Conservation (phyloP, 1,284 basidiomycete species). For the Tilletia walkeri region DNA sequence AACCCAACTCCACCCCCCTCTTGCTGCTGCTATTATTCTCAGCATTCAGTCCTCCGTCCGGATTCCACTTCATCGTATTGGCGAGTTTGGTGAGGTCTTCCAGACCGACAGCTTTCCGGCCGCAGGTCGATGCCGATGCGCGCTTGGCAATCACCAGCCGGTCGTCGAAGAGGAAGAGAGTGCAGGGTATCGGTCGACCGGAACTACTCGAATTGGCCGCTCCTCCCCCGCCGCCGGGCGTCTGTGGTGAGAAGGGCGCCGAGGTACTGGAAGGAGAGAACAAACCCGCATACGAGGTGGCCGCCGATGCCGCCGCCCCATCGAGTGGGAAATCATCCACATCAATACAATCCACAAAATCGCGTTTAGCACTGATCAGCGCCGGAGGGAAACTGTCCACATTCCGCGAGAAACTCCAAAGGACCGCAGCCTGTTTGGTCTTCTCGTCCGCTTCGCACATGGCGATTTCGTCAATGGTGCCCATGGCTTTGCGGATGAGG, state of each 20-base stretch:
- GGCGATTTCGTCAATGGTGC: conserved; percentile 64
- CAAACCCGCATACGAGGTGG: conserved; percentile 27
- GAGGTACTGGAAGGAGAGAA: conserved; percentile 19
- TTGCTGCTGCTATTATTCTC: conserved; percentile 31
- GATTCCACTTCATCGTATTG: conserved; percentile 46
- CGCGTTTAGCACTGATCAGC: conserved; percentile 66
- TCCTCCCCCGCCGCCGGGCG: not conserved
- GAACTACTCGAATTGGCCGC: conserved; percentile 25
- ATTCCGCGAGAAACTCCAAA: conserved; percentile 79
- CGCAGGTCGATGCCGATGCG: conserved; percentile 70
- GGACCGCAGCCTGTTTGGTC: conserved; percentile 80
- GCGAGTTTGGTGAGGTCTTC: conserved; percentile 76
- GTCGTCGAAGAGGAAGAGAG: conserved; percentile 91
- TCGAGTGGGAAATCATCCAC: conserved; percentile 76
- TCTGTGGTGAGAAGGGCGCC: conserved; percentile 8
- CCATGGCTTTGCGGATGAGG: conserved; percentile 25
- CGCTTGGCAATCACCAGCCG: conserved; percentile 88
- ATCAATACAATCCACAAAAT: conserved; percentile 89
- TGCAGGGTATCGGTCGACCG: conserved; percentile 67
- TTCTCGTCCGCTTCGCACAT: conserved; percentile 87
- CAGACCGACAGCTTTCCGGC: conserved; percentile 73
- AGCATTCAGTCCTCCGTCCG: conserved; percentile 17
- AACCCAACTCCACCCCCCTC: conserved; percentile 77
- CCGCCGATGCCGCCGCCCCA: conserved; percentile 29
- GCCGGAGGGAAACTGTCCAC: conserved; percentile 82